Conservation (phyloP, 306 rosid species). For the Parietaria judaica region DNA sequence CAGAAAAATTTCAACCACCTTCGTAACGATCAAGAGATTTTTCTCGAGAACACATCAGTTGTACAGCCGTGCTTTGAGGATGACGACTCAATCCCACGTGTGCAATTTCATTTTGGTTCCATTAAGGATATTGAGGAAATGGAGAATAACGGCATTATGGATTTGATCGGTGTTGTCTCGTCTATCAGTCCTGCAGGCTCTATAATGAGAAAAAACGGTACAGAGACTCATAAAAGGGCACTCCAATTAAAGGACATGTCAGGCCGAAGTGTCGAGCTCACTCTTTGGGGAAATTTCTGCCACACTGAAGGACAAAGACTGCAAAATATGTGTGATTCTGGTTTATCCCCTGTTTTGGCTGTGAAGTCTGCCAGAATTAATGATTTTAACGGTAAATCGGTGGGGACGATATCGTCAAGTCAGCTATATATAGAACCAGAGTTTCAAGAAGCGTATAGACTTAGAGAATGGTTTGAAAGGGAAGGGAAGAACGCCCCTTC, state of each 20-base stretch:
- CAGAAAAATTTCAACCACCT: slow-evolving; percentile 67
- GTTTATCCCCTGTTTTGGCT: slow-evolving; percentile 64
- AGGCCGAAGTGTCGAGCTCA: slow-evolving; percentile 64
- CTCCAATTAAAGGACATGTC: slow-evolving; percentile 85
- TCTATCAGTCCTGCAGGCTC: slow-evolving; percentile 58
- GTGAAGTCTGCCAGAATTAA: slow-evolving; percentile 68
- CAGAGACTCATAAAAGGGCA: slow-evolving; percentile 70
- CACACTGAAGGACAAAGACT: slow-evolving; percentile 64
- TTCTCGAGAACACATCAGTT: slow-evolving; percentile 46
- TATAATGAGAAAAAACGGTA: slow-evolving; percentile 74
- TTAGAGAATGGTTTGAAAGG: slow-evolving; percentile 64
- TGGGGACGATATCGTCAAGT: slow-evolving; percentile 60
- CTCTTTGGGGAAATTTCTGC: slow-evolving; percentile 79
- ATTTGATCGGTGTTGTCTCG: slow-evolving; percentile 70
- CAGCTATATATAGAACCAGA: slow-evolving; percentile 74
- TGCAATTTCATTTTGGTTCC: slow-evolving; percentile 49
- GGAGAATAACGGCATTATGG: slow-evolving; percentile 53
- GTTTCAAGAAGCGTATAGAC: slow-evolving; percentile 38
- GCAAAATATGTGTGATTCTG: slow-evolving; percentile 71
- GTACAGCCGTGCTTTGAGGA: slow-evolving; percentile 66
- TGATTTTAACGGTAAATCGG: slow-evolving; percentile 74
- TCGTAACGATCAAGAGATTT: slow-evolving; percentile 56
- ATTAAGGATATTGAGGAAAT: slow-evolving; percentile 56
- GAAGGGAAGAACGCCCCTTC: slow-evolving; percentile 62
- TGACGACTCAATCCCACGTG: slow-evolving; percentile 59